Conservation (phyloP, 139 green algal species). For the Pleodorina starrii region DNA sequence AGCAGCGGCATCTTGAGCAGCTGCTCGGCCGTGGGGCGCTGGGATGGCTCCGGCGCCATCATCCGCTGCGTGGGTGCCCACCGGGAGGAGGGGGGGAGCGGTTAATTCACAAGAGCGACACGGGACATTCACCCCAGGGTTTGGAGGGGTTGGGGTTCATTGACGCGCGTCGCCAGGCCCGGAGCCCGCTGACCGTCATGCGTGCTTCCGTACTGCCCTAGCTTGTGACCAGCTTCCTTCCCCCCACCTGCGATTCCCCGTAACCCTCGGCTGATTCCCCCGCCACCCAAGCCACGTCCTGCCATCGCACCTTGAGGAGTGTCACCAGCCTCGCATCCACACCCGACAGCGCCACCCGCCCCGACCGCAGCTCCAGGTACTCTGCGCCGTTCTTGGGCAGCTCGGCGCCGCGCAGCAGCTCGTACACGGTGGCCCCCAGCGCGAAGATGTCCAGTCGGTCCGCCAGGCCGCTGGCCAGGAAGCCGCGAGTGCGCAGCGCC, state of each 20-base stretch:
- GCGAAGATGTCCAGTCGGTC: conserved; percentile 94
- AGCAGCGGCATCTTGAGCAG: background rate
- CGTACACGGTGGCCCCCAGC: conserved; percentile 88
- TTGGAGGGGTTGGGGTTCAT: too few relatives aligned
- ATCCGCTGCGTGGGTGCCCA: conserved; percentile 64
- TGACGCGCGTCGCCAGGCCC: too few relatives aligned
- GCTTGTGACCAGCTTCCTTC: too few relatives aligned
- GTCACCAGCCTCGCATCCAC: background rate
- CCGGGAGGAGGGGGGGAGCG: too few relatives aligned
- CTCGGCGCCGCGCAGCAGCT: conserved; percentile 74
- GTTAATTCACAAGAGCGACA: too few relatives aligned
- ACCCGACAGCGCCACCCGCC: conserved; percentile 64
- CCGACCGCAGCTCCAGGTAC: conserved; percentile 51
- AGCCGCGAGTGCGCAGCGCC: conserved; percentile 78
- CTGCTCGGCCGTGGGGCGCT: conserved; percentile 5
- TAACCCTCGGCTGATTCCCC: too few relatives aligned
- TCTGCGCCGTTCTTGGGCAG: conserved; percentile 72
- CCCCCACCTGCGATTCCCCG: too few relatives aligned
- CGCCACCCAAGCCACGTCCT: too few relatives aligned
- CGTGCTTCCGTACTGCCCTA: too few relatives aligned
- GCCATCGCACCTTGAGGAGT: background rate
- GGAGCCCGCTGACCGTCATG: too few relatives aligned
- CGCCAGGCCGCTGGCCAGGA: conserved; percentile 58
- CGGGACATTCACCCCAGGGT: too few relatives aligned
- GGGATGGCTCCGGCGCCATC: conserved; percentile 68